Percentiles rank a stretch among this genome's conserved stretches.
These are phyloP conservation scores for Potentilla sterilis DNA, from an alignment of 306 rosid species.

Conservation along the genomic window DNA sequence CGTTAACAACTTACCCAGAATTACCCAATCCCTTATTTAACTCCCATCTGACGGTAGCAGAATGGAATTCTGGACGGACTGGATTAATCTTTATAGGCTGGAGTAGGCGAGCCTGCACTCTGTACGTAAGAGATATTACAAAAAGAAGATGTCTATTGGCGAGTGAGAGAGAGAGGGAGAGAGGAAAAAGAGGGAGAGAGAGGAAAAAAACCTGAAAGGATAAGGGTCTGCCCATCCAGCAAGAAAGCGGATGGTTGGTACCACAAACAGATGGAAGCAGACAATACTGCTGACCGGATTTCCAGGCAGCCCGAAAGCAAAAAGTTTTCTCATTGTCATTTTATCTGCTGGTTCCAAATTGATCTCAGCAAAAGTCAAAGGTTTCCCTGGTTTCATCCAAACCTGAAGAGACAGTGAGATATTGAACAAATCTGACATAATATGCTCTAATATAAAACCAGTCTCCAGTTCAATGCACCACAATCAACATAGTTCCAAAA, in stretches of 20 bases:
- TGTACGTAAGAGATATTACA: slow-evolving; percentile 23
- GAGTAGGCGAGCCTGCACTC: slow-evolving; percentile 70
- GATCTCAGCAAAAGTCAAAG: slow-evolving; percentile 78
- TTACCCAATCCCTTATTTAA: slow-evolving; percentile 76
- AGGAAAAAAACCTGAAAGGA: slow-evolving; percentile 51
- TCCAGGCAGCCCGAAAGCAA: slow-evolving; percentile 94
- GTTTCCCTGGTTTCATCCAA: slow-evolving; percentile 88
- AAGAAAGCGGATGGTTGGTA: slow-evolving; percentile 74
- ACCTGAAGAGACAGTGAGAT: slow-evolving; percentile 52
- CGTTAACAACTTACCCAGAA: slow-evolving; percentile 67
- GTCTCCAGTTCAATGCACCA: background rate
- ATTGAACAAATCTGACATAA: slow-evolving; percentile 12
- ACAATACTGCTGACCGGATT: slow-evolving; percentile 89
- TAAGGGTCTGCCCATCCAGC: slow-evolving; percentile 84
- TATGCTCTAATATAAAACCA: slow-evolving; percentile 14
- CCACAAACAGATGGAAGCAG: slow-evolving; percentile 84
- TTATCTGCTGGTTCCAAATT: slow-evolving; percentile 39
- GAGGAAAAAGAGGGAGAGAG: background rate
- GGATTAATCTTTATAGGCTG: slow-evolving; percentile 67
- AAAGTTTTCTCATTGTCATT: slow-evolving; percentile 32
- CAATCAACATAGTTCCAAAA: slow-evolving; percentile 20
- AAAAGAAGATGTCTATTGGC: background rate
- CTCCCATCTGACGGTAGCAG: slow-evolving; percentile 67
- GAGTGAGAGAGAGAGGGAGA: background rate
- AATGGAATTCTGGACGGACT: slow-evolving; percentile 72